Evolutionary conservation across 495 filamentous ascomycete species (phyloP), one percentile per base, ranked within the genome.

Genomic region (Hyaloscypha finlandica): DNA sequence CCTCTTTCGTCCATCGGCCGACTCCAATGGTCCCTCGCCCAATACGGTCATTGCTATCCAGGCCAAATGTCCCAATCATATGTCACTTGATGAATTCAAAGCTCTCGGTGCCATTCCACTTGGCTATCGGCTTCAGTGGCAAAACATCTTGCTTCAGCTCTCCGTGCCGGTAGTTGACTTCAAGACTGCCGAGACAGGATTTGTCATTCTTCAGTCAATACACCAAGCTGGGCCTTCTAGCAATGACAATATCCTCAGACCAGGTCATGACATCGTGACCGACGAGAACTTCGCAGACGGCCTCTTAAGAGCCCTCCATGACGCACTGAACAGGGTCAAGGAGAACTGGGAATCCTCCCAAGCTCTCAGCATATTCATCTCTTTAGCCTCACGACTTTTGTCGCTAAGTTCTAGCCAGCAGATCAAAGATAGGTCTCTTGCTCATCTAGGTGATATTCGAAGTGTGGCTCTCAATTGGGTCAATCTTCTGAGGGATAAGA

Each of bases 61-160:
- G 66, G 20, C 37, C 60, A 37, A 53, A 4, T 76, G 74, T 61
- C 77, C 80, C 0, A n/a, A 59, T 9, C 9, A 69, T 8, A 68
- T 83, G 35, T 76, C 68, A 6, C 56, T 79, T 3, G 72, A 70
- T 29, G 79, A 83, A 35, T 83, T 77, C 67, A 77, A 77, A 33
- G 67, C 77, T 2, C 74, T 83, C 22, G 69, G 72, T 64, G 35
- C 70, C 0, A 69, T 83, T 52, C 73, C 77, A 6, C 68, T 73
- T 20, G 79, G 81, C 8, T 25, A 76, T 35, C 61, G 75, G 5
- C 71, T 81, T 31, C 79, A 83, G 59, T 82, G 79, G 80, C 67
- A 71, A 54, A 81, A 83, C 52, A 79, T 83, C 19, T 68, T 76
- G 1, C 51, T 70, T 30, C 74, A 83, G 67, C 71, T 83, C 39